phyloP scores from a whole-genome alignment of 495 filamentous ascomycete genomes.

The Penicillium lividum region DNA sequence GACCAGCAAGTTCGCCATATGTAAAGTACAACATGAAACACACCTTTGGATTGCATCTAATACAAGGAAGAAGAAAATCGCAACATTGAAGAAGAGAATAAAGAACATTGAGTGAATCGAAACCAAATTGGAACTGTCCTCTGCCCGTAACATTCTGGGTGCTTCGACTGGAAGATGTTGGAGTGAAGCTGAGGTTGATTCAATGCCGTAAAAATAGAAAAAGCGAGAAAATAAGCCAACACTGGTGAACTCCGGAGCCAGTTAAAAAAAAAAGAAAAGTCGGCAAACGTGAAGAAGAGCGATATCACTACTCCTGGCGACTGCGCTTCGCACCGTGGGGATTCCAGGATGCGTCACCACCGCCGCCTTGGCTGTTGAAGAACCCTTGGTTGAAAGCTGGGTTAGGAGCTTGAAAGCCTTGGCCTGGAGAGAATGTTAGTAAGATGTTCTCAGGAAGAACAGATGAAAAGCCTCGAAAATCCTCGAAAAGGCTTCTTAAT shows the following conservation, averaged over 20 bases:
- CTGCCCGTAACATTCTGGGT: not conserved
- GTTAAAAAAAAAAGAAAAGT: constrained; percentile 4
- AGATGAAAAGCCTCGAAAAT: not conserved
- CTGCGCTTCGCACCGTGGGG: constrained; percentile 82
- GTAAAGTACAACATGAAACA: constrained; percentile 6
- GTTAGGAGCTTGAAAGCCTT: constrained; percentile 66
- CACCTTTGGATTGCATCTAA: constrained; percentile 23
- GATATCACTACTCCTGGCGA: constrained; percentile 56
- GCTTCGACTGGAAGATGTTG: no score
- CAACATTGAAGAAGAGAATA: constrained; percentile 2
- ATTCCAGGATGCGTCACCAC: constrained; percentile 66
- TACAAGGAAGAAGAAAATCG: constrained; percentile 13
- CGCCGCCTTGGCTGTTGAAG: constrained; percentile 63
- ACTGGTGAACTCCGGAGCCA: constrained; percentile 15
- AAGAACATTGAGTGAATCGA: not conserved
- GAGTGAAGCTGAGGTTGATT: not conserved
- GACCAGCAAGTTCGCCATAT: constrained; percentile 3
- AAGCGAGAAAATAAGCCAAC: not conserved
- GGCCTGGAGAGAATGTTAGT: constrained; percentile 25
- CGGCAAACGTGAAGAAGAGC: not conserved
- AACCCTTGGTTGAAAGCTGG: constrained; percentile 72
- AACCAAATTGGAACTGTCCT: not conserved
- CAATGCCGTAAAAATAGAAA: not conserved
- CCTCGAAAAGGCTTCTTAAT: no score
- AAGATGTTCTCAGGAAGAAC: not conserved